Evolutionary conservation across 139 green algal genomes (phyloP).

Genomic region (Diplosphaera chodatii): DNA sequence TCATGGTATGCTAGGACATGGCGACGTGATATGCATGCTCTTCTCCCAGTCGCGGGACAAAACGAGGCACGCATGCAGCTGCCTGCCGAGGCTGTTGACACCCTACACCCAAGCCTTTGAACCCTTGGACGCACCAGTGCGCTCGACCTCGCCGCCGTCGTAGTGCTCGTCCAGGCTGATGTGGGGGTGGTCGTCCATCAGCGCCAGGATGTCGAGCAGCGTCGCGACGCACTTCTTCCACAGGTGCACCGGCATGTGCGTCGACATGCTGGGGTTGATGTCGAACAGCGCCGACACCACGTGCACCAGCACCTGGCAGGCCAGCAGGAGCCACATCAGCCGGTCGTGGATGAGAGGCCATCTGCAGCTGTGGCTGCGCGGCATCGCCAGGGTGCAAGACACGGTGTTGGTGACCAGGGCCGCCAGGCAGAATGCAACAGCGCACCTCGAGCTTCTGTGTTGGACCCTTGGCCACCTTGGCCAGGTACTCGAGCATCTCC

Average conservation of each 20-base stretch:
- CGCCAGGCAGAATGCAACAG: not conserved
- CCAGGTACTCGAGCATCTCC: conserved; percentile 90
- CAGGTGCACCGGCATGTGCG: conserved; percentile 72
- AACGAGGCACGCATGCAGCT: too few relatives aligned
- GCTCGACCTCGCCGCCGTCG: conserved; percentile 44
- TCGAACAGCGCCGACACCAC: conserved; percentile 92
- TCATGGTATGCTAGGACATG: too few relatives aligned
- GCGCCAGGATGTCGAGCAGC: conserved; percentile 58
- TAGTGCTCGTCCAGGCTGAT: conserved; percentile 66
- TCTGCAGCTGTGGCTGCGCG: too few relatives aligned
- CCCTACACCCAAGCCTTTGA: too few relatives aligned
- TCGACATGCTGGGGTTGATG: conserved; percentile 71
- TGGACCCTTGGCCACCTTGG: conserved; percentile 74
- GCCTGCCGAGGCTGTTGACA: too few relatives aligned
- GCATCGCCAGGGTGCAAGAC: too few relatives aligned
- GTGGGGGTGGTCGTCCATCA: conserved; percentile 57
- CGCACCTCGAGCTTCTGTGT: conserved; percentile 52
- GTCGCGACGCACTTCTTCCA: conserved; percentile 75
- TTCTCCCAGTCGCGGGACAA: too few relatives aligned
- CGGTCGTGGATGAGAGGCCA: too few relatives aligned
- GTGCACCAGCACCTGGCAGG: conserved; percentile 69
- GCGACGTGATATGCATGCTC: too few relatives aligned
- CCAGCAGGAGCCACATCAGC: too few relatives aligned
- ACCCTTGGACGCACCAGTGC: conserved; percentile 19
- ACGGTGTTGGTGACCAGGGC: too few relatives aligned